These are phyloP conservation scores for Golovinomyces cichoracearum DNA, from an alignment of 2,329 filamentous ascomycete species.

Conservation along the genomic window DNA sequence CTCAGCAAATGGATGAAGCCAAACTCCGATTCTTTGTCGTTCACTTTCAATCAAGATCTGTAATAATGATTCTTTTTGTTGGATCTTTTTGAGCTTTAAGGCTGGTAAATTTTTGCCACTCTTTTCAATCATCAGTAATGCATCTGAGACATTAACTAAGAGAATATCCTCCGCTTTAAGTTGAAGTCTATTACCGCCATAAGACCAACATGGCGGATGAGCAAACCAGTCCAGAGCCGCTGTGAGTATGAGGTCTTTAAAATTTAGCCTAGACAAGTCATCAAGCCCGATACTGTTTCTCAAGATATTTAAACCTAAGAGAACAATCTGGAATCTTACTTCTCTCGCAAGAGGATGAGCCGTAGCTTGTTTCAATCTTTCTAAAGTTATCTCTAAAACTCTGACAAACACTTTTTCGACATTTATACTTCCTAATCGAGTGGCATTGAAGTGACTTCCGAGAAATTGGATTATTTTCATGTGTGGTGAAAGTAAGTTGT, in stretches of 20 bases:
- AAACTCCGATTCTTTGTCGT: constrained; percentile 57
- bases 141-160: constrained; percentile 44
- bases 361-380: constrained; percentile 42
- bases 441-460: constrained; percentile 82
- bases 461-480: constrained; percentile 68
- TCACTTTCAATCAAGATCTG: constrained; percentile 62
- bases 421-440: constrained; percentile 58
- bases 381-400: constrained; percentile 52
- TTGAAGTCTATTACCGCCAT: constrained; percentile 78
- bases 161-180: constrained; percentile 76
- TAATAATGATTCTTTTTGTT: constrained; percentile 62
- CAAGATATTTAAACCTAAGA: constrained; percentile 59
- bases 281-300: constrained; percentile 42
- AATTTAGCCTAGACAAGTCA: constrained; percentile 42
- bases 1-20: constrained; percentile 58
- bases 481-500: constrained; percentile 68
- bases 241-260: constrained; percentile 74
- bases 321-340: constrained; percentile 64
- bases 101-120: constrained; percentile 22
- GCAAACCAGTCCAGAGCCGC: constrained; percentile 77
- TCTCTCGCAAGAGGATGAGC: constrained; percentile 75
- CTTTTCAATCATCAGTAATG: constrained; percentile 36
- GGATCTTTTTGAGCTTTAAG: constrained; percentile 32
- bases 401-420: constrained; percentile 61
- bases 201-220: constrained; percentile 67